Base-by-base conservation (phyloP, 257 asterid species). In the Solanum pennellii region DNA sequence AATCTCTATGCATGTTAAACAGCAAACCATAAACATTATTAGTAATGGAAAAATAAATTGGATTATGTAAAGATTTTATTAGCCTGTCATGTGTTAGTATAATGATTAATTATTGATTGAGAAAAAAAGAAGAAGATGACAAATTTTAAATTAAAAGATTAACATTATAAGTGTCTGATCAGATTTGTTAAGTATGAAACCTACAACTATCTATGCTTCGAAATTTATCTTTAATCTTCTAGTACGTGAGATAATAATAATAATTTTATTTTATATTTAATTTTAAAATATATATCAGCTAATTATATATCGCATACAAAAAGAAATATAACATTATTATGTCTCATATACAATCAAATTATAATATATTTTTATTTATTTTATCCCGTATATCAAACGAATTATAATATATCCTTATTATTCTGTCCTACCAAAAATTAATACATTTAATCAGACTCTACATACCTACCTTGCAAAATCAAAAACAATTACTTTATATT, bases 261-360 rank as follows among this genome's bases (percentile, higher is more conserved):
- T 66, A 27, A 66, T 66, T 3, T 3, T 33, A 33, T 33, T 33
- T 33, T 33, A 33, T 4, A 33, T 33, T 33, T 33, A 33, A 33
- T 33, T 33, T 3, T 33, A 3, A 33, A 33, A 33, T 33, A 33
- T 33, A 33, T 33, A 33, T 33, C 1, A 33, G 5, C 2, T 21
- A 60, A 60, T 60, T 0, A 2, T 18, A 3, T 41, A 9, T 2
- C 3, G 3, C 3, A 9, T 41, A 41, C 0, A 9, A 8, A 7
- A 41, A 4, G 0, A 20, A 7, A 0, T 21, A 3, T 7, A 20
- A 3, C 0, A 59, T 35, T 59, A 59, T 60, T 2, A 2, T 7
- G 2, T 41, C 11, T 8, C 44, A 7, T 2, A 8, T 41, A 41
- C 11, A 2, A 41, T 2, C 5, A 1, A 59, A 18, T 1, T 60